A percentile compares a stretch with the other conserved stretches of the same genome.
phyloP scores from a whole-genome alignment of 192 early-diverging fungal species.

The Coemansia sp. region DNA sequence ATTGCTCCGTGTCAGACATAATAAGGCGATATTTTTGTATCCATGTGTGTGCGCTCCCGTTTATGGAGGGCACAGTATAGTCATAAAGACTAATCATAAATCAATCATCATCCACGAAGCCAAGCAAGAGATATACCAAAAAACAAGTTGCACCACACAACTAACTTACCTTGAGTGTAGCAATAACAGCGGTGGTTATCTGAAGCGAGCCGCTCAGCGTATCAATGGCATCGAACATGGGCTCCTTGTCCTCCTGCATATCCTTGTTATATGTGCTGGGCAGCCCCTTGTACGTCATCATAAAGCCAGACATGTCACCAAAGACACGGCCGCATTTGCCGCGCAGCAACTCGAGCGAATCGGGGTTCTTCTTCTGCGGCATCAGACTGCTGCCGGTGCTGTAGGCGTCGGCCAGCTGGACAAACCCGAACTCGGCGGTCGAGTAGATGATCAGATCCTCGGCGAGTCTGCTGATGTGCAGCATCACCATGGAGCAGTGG shows the following conservation, averaged over 20 bases:
- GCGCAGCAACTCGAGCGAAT: conserved; percentile 91
- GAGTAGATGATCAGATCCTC: conserved; percentile 98
- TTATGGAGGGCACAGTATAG: conserved; percentile 5
- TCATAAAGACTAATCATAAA: conserved; percentile 57
- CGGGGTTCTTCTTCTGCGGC: conserved; percentile 99
- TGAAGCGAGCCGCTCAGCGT: conserved; percentile 87
- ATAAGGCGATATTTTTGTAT: conserved; percentile 27
- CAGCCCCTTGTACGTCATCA: conserved; percentile 98
- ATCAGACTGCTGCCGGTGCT: conserved; percentile 96
- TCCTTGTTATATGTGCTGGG: conserved; percentile 99
- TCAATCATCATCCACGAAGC: conserved; percentile 30
- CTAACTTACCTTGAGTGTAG: conserved; percentile 73
- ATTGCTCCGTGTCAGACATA: conserved; percentile 7
- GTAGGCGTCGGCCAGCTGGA: conserved; percentile 94
- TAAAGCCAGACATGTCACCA: conserved; percentile 92
- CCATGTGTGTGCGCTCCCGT: conserved; percentile 21
- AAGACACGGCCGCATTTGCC: conserved; percentile 97
- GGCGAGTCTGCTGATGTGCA: conserved; percentile 84
- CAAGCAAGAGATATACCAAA: conserved; percentile 1
- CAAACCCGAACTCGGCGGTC: conserved; percentile 92
- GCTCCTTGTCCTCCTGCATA: conserved; percentile 99
- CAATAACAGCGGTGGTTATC: conserved; percentile 88
- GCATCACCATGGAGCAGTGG: conserved; percentile 89
- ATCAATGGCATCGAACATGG: conserved; percentile 94
- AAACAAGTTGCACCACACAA: neutral